Percentiles rank a stretch among this genome's conserved stretches.
Conservation (phyloP, 768 basidiomycete genomes). For the Tricholoma terreum region DNA sequence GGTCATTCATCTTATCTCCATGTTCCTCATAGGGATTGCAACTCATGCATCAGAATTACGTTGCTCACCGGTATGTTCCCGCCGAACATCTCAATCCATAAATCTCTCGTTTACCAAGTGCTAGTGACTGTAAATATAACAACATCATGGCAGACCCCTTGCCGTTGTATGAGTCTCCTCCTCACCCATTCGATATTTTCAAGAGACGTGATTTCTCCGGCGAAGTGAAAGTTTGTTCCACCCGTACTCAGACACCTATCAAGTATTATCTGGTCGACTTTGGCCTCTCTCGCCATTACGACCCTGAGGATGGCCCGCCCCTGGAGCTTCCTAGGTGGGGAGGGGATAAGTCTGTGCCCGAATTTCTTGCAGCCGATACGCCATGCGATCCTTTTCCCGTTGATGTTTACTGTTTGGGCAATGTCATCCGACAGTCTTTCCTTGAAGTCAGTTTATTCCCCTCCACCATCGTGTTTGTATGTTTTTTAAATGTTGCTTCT, state of each 20-base stretch:
- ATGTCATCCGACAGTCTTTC: constrained; percentile 19
- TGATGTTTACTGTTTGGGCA: constrained; percentile 36
- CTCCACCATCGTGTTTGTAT: background rate
- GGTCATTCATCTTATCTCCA: constrained; percentile 10
- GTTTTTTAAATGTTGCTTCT: no score
- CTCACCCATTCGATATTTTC: background rate
- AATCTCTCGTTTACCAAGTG: no score
- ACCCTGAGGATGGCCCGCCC: constrained; percentile 6
- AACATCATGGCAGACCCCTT: background rate
- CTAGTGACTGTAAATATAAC: constrained; percentile 10
- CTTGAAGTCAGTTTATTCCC: constrained; percentile 7
- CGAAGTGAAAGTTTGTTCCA: background rate
- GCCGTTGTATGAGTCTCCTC: background rate
- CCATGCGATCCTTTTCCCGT: constrained; percentile 30
- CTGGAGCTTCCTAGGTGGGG: constrained; percentile 5
- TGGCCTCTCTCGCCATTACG: constrained; percentile 17
- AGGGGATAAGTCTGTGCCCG: constrained; percentile 32
- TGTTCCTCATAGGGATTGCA: constrained; percentile 23
- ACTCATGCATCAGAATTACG: constrained; percentile 32
- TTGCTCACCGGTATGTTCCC: constrained; percentile 32
- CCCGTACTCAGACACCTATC: constrained; percentile 3
- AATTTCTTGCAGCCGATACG: constrained; percentile 18
- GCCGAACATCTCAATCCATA: no score
- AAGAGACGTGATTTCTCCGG: background rate
- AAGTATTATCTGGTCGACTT: constrained; percentile 24